These are phyloP conservation scores for Rhodotorula sp. DNA, from an alignment of 1,284 basidiomycete species.

Conservation along the genomic window DNA sequence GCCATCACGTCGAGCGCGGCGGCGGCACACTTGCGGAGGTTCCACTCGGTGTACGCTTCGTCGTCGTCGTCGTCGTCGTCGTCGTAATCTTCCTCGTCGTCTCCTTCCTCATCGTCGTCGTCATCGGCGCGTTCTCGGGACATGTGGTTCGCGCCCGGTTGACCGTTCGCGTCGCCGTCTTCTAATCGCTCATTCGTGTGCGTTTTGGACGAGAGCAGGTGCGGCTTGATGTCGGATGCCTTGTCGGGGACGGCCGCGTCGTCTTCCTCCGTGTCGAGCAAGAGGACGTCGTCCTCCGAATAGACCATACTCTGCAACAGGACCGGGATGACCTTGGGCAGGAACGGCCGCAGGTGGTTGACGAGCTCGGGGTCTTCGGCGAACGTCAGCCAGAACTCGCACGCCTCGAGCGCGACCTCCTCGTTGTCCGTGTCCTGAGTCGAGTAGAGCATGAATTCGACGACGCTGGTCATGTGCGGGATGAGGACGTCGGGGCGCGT, in stretches of 20 bases:
- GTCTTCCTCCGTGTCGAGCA: conserved; percentile 83
- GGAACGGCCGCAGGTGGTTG: conserved; percentile 76
- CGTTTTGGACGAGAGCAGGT: conserved; percentile 78
- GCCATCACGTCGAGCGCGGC: conserved; percentile 96
- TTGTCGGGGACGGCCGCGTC: conserved; percentile 80
- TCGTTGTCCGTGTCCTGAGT: conserved; percentile 89
- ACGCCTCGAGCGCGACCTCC: conserved; percentile 90
- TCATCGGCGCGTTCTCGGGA: conserved; percentile 48
- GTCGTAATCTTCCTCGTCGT: conserved; percentile 79
- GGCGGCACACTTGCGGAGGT: conserved; percentile 94
- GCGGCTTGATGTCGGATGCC: conserved; percentile 92
- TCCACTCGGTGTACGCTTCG: conserved; percentile 98
- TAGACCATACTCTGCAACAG: conserved; percentile 97
- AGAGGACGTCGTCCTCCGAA: conserved; percentile 91
- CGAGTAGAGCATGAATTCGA: conserved; percentile 98
- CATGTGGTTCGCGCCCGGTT: conserved; percentile 9
- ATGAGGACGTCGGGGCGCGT: conserved; percentile 93
- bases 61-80: conserved; percentile 93
- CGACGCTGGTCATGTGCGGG: conserved; percentile 91
- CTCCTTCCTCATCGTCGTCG: conserved; percentile 69
- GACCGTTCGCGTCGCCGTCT: conserved; percentile 21
- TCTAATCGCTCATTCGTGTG: conserved; percentile 56
- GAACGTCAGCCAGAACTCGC: conserved; percentile 99
- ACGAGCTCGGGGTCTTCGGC: conserved; percentile 88
- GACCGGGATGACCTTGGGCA: conserved; percentile 85